Evolutionary conservation across 2,329 filamentous ascomycete species (phyloP).

Genomic region (Microdochium paspali): DNA sequence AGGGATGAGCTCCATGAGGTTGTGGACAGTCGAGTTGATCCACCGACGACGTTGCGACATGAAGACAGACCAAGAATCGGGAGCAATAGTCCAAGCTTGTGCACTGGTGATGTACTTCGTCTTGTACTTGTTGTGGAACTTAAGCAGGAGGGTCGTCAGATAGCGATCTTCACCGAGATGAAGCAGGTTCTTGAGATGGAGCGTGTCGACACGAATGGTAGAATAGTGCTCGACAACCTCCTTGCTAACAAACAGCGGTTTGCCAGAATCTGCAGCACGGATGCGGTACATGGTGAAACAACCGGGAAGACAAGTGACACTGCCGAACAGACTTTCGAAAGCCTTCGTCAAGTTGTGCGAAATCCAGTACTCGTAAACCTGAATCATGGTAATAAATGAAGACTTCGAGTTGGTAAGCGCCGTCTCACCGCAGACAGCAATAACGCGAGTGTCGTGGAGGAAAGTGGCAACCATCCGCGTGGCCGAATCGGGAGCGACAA

Average conservation of each 20-base stretch:
- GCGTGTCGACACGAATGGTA: conserved; percentile 90
- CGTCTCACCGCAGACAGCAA: conserved; percentile 91
- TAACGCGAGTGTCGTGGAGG: conserved; percentile 84
- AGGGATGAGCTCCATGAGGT: conserved; percentile 89
- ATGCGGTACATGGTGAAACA: conserved; percentile 99
- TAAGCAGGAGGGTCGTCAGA: conserved; percentile 86
- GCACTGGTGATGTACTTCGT: conserved; percentile 93
- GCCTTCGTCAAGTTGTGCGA: conserved; percentile 96
- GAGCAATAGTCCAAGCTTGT: conserved; percentile 94
- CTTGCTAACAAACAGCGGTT: conserved; percentile 90
- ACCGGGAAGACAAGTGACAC: conserved; percentile 93
- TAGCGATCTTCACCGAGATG: conserved; percentile 98
- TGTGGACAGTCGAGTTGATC: conserved; percentile 99
- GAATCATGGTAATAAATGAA: conserved; percentile 96
- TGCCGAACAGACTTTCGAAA: conserved; percentile 94
- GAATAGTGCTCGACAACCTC: conserved; percentile 84
- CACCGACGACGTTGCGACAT: conserved; percentile 96
- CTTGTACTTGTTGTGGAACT: conserved; percentile 89
- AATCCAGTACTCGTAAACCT: conserved; percentile 99
- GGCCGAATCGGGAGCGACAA: conserved; percentile 80
- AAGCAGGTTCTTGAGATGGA: conserved; percentile 97
- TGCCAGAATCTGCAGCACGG: conserved; percentile 85
- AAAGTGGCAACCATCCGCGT: conserved; percentile 90
- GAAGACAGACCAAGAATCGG: conserved; percentile 90
- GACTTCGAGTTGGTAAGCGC: conserved; percentile 85